phyloP scores from a whole-genome alignment of 352 stramenopile species.

The Globisporangium alternatum region DNA sequence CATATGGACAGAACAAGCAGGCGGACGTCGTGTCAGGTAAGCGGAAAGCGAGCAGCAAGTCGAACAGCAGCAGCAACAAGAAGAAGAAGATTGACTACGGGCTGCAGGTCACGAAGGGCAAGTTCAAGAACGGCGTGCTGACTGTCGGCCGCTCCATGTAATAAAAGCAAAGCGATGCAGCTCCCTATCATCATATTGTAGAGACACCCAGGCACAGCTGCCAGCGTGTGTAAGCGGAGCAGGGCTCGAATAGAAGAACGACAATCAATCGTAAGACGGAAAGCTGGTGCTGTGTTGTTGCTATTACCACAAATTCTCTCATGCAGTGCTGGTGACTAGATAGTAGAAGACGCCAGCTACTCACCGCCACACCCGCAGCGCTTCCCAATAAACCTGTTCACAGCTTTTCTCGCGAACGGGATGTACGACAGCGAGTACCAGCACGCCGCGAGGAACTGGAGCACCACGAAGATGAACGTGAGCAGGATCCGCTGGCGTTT shows the following conservation, averaged over 20 bases:
- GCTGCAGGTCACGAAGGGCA: constrained; percentile 67
- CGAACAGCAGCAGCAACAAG: constrained; percentile 46
- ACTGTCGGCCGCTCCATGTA: constrained; percentile 43
- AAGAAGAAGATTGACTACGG: constrained; percentile 75
- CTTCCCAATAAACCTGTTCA: constrained; percentile 14
- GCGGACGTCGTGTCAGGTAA: constrained; percentile 72
- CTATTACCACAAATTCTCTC: neutral
- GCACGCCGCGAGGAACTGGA: constrained; percentile 68
- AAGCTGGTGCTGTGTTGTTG: neutral
- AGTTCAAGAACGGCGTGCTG: constrained; percentile 74
- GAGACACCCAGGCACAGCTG: neutral
- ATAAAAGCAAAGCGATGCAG: constrained; percentile 11
- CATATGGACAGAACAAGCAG: constrained; percentile 46
- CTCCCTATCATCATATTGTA: neutral
- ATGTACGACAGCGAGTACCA: constrained; percentile 86
- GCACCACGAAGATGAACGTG: constrained; percentile 50
- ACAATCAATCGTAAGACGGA: neutral
- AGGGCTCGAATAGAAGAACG: neutral
- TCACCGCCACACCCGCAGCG: constrained; percentile 2
- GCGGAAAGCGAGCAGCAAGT: constrained; percentile 31
- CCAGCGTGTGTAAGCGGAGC: neutral
- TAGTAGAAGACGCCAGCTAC: neutral
- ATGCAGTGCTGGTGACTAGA: constrained; percentile 2
- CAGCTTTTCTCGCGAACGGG: constrained; percentile 57
- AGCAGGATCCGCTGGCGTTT: constrained; percentile 31